A percentile compares a stretch with the other conserved stretches of the same genome.
phyloP scores from a whole-genome alignment of 192 early-diverging fungal species.

The Spinellus fusiger region DNA sequence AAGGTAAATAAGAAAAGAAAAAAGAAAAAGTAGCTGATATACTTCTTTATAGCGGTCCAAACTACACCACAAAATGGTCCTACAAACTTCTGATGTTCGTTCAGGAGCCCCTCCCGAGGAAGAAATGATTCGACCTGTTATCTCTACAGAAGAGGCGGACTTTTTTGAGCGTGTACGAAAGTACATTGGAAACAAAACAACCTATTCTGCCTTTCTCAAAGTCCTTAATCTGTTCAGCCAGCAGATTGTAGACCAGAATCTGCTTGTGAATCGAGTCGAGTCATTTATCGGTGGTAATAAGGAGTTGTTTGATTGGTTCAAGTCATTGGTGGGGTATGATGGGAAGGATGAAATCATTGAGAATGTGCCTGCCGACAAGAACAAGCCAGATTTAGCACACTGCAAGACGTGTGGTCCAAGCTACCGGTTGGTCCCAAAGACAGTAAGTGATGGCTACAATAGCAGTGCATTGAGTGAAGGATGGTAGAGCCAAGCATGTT shows the following conservation, averaged over 20 bases:
- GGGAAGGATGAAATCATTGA: constrained; percentile 59
- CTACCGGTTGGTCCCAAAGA: constrained; percentile 61
- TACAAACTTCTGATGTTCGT: constrained; percentile 9
- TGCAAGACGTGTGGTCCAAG: constrained; percentile 59
- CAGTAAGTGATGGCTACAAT: constrained; percentile 33
- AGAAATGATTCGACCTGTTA: constrained; percentile 14
- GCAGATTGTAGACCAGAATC: constrained; percentile 83
- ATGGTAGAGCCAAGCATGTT: constrained; percentile 58
- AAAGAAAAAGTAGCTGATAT: too few relatives aligned
- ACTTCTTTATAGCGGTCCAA: constrained; percentile 2
- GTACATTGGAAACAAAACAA: constrained; percentile 75
- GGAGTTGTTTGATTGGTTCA: constrained; percentile 93
- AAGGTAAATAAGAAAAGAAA: too few relatives aligned
- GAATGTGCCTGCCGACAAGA: constrained; percentile 54
- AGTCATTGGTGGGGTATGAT: constrained; percentile 75
- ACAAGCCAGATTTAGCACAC: constrained; percentile 54
- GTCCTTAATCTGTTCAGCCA: constrained; percentile 89
- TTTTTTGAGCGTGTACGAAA: constrained; percentile 92
- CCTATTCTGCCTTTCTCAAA: constrained; percentile 94
- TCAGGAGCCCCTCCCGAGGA: not conserved
- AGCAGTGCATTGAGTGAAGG: not conserved
- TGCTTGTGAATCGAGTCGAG: constrained; percentile 79
- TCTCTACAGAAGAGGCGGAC: constrained; percentile 73
- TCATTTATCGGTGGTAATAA: constrained; percentile 76
- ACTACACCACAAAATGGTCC: not conserved